Evolutionary conservation across 1,284 basidiomycete species (phyloP).

Genomic region (Apiotrichum domesticum): DNA sequence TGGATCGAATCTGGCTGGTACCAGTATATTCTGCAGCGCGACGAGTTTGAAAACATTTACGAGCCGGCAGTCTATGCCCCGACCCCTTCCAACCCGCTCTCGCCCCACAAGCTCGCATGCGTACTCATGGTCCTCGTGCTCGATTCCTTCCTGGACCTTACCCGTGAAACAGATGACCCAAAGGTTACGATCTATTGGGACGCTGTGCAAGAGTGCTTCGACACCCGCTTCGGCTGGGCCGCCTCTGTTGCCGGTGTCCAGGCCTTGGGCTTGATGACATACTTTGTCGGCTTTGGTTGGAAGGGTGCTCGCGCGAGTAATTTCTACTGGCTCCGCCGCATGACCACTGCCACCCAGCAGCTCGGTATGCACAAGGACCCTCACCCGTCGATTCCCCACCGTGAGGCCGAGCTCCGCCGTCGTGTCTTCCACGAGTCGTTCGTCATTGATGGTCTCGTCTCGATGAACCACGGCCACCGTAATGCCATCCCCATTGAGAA

Average conservation of each 20-base stretch:
- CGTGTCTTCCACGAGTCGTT: conserved; percentile 39
- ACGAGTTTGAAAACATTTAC: conserved; percentile 37
- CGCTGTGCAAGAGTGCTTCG: conserved; percentile 37
- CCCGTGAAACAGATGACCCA: conserved; percentile 25
- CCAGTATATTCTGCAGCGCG: conserved; percentile 28
- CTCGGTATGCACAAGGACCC: conserved; percentile 41
- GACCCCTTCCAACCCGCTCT: conserved; percentile 34
- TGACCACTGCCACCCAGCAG: conserved; percentile 37
- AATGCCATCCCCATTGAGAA: conserved; percentile 32
- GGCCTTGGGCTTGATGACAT: conserved; percentile 31
- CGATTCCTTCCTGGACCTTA: conserved; percentile 35
- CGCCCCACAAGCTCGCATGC: conserved; percentile 41
- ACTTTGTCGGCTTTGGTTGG: conserved; percentile 42
- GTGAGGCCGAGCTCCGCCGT: conserved; percentile 36
- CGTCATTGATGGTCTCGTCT: conserved; percentile 34
- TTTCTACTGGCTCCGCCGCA: conserved; percentile 39
- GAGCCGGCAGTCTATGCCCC: conserved; percentile 38
- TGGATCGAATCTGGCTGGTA: conserved; percentile 35
- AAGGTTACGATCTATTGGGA: conserved; percentile 36
- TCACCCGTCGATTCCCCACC: conserved; percentile 29
- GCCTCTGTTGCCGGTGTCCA: conserved; percentile 39
- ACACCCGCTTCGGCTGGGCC: conserved; percentile 40
- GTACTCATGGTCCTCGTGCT: conserved; percentile 41
- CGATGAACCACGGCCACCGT: conserved; percentile 38
- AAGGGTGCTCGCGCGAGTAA: conserved; percentile 34